These are phyloP conservation scores for Fusarium annulatum DNA, from an alignment of 2,329 filamentous ascomycete genomes.

Conservation along the genomic window DNA sequence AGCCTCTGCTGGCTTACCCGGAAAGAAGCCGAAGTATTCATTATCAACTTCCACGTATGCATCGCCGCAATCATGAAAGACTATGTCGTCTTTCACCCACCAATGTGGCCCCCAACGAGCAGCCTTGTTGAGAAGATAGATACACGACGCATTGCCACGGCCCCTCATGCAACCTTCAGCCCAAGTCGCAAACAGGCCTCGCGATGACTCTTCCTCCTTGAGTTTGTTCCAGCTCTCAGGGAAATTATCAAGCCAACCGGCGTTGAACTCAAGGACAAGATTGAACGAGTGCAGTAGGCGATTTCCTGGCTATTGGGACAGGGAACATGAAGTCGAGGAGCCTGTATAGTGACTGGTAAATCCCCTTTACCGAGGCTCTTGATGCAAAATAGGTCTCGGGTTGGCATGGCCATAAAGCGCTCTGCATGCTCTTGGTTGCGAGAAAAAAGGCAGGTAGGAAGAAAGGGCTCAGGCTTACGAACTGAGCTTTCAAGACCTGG, in stretches of 20 bases:
- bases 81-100: fast-evolving
- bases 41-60: neutral
- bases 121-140: neutral
- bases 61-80: neutral
- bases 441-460: fast-evolving
- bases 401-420: neutral
- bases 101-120: fast-evolving
- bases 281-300: neutral
- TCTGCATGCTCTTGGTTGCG: neutral
- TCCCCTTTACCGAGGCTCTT: too few species aligned
- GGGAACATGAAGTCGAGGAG: fast-evolving
- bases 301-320: fast-evolving
- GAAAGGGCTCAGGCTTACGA: fast-evolving
- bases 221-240: fast-evolving
- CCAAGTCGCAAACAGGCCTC: neutral
- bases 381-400: constrained; percentile 1
- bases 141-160: fast-evolving
- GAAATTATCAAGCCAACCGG: fast-evolving
- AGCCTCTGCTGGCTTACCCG: fast-evolving
- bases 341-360: fast-evolving
- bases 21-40: fast-evolving
- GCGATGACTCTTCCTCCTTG: fast-evolving
- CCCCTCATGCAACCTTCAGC: fast-evolving
- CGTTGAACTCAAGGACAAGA: neutral
- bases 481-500: too few species aligned